These are phyloP conservation scores for Trichosporon ovoides DNA, from an alignment of 1,284 basidiomycete genomes.

Conservation along the genomic window DNA sequence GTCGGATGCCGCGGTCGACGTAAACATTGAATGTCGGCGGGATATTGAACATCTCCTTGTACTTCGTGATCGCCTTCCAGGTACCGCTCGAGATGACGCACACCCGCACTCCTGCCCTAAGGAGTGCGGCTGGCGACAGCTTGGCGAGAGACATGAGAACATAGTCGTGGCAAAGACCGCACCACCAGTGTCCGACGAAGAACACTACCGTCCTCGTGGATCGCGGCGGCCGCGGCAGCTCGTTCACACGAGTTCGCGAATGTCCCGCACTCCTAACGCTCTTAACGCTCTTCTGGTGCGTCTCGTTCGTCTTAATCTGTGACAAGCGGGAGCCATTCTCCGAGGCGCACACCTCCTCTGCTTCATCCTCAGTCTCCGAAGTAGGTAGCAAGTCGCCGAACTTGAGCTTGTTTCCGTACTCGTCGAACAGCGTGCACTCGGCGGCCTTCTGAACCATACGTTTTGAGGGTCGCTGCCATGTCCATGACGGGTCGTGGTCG, in stretches of 20 bases:
- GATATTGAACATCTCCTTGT: conserved; percentile 37
- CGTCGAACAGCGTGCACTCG: conserved; percentile 37
- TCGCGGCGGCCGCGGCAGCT: not conserved
- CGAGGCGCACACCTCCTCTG: no score
- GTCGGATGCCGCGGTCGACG: conserved; percentile 38
- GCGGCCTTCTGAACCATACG: conserved; percentile 24
- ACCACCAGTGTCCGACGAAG: conserved; percentile 47
- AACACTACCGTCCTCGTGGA: conserved; percentile 34
- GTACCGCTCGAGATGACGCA: conserved; percentile 42
- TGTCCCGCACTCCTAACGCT: not conserved
- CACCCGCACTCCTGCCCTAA: conserved; percentile 37
- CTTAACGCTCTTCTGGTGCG: not conserved
- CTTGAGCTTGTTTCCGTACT: conserved; percentile 33
- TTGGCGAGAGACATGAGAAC: conserved; percentile 38
- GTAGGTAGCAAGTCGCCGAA: conserved; percentile 39
- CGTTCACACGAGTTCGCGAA: not conserved
- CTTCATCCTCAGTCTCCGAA: not conserved
- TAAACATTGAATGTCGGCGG: conserved; percentile 45
- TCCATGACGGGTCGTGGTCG: not conserved
- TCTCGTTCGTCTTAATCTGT: not conserved
- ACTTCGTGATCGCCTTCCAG: conserved; percentile 47
- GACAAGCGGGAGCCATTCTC: not conserved
- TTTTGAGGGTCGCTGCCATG: not conserved
- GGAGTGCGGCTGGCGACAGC: conserved; percentile 38
- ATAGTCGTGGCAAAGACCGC: conserved; percentile 48